Conservation (phyloP, 108 stramenopile species). For the Cyclotella kingstonii region DNA sequence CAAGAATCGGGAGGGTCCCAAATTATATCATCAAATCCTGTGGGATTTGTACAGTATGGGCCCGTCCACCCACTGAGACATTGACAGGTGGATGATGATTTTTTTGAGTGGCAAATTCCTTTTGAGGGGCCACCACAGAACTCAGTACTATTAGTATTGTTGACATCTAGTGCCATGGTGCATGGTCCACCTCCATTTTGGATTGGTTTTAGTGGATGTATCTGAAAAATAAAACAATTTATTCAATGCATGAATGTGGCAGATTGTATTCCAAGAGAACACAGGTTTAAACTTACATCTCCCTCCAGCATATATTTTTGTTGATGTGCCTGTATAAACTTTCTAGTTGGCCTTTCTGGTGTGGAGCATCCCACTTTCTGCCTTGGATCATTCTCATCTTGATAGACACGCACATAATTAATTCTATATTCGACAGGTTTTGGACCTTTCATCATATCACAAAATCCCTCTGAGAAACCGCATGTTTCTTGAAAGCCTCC, state of each 20-base stretch:
- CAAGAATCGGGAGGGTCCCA: constrained; percentile 75
- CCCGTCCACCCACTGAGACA: constrained; percentile 80
- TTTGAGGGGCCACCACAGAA: constrained; percentile 68
- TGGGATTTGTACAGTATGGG: constrained; percentile 72
- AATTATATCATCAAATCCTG: constrained; percentile 59
- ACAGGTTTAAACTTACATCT: constrained; percentile 45
- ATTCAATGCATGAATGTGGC: constrained; percentile 1
- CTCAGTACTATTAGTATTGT: constrained; percentile 7
- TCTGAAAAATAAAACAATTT: constrained; percentile 16
- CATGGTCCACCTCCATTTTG: constrained; percentile 72
- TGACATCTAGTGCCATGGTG: constrained; percentile 18
- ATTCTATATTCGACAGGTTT: constrained; percentile 73
- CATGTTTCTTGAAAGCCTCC: constrained; percentile 77
- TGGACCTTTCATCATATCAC: constrained; percentile 67
- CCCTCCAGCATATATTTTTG: constrained; percentile 69
- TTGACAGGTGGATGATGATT: constrained; percentile 60
- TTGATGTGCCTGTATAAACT: constrained; percentile 86
- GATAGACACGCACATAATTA: constrained; percentile 87
- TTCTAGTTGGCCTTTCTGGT: constrained; percentile 83
- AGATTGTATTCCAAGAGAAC: neutral
- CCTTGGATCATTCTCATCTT: constrained; percentile 70
- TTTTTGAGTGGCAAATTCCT: constrained; percentile 53
- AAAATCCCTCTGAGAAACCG: constrained; percentile 89
- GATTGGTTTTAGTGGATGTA: constrained; percentile 68
- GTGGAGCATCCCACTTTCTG: constrained; percentile 91